Percentiles rank a stretch among this genome's conserved stretches.
Conservation (phyloP, 2,329 filamentous ascomycete species). For the Pseudogymnoascus sp. region DNA sequence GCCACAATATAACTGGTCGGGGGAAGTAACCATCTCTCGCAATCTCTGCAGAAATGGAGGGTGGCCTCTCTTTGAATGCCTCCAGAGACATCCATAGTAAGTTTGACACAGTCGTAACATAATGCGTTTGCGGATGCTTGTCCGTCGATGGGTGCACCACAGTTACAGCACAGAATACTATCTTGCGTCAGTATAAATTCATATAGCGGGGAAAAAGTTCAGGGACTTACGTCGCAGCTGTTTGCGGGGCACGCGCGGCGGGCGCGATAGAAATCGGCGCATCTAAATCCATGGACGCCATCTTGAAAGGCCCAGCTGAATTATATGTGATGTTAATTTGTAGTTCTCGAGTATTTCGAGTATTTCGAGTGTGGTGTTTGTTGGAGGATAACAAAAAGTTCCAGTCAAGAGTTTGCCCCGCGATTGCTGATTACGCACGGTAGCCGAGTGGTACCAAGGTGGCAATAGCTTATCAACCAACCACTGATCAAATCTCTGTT, state of each 20-base stretch:
- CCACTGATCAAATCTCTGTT: neutral
- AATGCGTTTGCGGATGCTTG: conserved; percentile 77
- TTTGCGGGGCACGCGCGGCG: conserved; percentile 25
- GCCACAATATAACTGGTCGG: conserved; percentile 82
- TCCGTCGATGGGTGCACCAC: conserved; percentile 90
- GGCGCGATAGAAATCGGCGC: conserved; percentile 42
- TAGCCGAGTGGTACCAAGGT: conserved; percentile 3
- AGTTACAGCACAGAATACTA: conserved; percentile 97
- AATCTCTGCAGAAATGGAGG: conserved; percentile 87
- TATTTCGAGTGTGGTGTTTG: conserved; percentile 7
- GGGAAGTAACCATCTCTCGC: conserved; percentile 86
- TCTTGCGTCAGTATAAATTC: conserved; percentile 15
- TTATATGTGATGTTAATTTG: neutral
- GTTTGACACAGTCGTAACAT: conserved; percentile 92
- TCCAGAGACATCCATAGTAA: conserved; percentile 85
- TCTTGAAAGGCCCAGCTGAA: conserved; percentile 24
- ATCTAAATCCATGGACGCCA: conserved; percentile 54
- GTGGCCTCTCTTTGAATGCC: conserved; percentile 87
- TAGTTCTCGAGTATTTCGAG: neutral
- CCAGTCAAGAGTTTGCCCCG: conserved; percentile 9
- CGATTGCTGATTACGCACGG: conserved; percentile 10
- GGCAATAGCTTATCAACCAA: conserved; percentile 10
- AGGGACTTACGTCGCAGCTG: conserved; percentile 45
- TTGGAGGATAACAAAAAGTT: conserved; percentile 8
- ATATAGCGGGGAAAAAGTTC: conserved; percentile 11